These are phyloP conservation scores for Setaria viridis DNA, from an alignment of 202 grass and related monocot species.

Conservation along the genomic window DNA sequence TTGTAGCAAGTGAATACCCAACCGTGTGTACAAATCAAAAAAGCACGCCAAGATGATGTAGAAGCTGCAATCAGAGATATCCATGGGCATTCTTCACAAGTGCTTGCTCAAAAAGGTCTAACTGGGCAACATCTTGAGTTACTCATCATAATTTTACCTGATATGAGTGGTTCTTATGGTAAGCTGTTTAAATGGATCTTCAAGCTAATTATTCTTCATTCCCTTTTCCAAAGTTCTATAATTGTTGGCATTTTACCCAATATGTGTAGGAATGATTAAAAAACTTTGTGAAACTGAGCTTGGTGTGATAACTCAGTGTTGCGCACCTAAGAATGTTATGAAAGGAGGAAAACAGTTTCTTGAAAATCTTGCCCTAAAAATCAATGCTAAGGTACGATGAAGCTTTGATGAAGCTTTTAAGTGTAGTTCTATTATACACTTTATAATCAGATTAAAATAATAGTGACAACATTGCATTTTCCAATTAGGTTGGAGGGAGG, in stretches of 20 bases:
- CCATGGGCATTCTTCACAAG: conserved; percentile 31
- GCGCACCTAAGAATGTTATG: conserved; percentile 45
- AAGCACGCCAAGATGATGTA: conserved; percentile 30
- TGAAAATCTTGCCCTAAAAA: conserved; percentile 77
- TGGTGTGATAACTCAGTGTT: conserved; percentile 71
- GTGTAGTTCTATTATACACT: not conserved
- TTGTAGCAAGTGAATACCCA: conserved; percentile 51
- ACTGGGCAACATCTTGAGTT: conserved; percentile 51
- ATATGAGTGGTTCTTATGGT: conserved; percentile 58
- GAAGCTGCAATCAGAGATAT: conserved; percentile 51
- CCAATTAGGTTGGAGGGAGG: conserved; percentile 59
- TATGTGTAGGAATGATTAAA: conserved; percentile 59
- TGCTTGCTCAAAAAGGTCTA: conserved; percentile 49
- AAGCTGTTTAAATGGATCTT: conserved; percentile 16
- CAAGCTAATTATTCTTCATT: conserved; percentile 21
- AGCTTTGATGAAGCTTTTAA: not conserved
- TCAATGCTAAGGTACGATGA: conserved; percentile 71
- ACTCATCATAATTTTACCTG: conserved; percentile 60
- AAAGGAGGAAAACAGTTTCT: conserved; percentile 55
- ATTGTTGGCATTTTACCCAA: not conserved
- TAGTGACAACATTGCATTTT: not conserved
- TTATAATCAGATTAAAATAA: not conserved
- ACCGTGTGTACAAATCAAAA: conserved; percentile 47
- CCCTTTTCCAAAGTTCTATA: not conserved
- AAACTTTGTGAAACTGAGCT: conserved; percentile 69